Percentiles rank a stretch among this genome's conserved stretches.
These are phyloP conservation scores for Starmerella geochares DNA, from an alignment of 805 yeast genomes.

Conservation along the genomic window DNA sequence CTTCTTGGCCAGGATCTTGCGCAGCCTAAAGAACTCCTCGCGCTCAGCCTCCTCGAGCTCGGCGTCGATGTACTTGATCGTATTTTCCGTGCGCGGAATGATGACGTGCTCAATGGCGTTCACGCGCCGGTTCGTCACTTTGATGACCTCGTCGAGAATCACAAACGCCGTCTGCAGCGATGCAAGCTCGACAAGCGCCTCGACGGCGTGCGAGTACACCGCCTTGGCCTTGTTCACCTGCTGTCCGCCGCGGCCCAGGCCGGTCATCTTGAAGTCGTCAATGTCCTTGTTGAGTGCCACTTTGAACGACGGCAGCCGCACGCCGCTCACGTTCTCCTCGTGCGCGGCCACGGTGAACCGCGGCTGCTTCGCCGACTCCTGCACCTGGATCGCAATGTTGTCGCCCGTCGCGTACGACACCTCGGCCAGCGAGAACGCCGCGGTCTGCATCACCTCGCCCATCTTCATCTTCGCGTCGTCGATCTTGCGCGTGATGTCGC, in stretches of 20 bases:
- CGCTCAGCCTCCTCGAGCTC: slow-evolving; percentile 96
- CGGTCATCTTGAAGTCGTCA: slow-evolving; percentile 92
- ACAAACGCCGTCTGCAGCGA: slow-evolving; percentile 94
- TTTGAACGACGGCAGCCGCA: slow-evolving; percentile 84
- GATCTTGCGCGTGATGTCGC: slow-evolving; percentile 88
- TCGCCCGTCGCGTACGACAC: slow-evolving; percentile 97
- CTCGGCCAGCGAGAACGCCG: slow-evolving; percentile 94
- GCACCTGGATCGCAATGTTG: slow-evolving; percentile 89
- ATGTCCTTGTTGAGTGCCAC: slow-evolving; percentile 70
- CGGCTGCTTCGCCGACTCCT: slow-evolving; percentile 79
- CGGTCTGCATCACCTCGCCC: slow-evolving; percentile 98
- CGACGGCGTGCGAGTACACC: slow-evolving; percentile 93
- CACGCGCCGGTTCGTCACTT: slow-evolving; percentile 95
- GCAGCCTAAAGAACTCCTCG: slow-evolving; percentile 93
- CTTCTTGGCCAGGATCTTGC: slow-evolving; percentile 92
- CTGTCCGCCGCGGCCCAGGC: slow-evolving; percentile 97
- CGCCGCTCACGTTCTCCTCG: slow-evolving; percentile 96
- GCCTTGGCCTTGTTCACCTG: slow-evolving; percentile 90
- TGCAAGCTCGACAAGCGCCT: slow-evolving; percentile 89
- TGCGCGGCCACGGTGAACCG: slow-evolving; percentile 82
- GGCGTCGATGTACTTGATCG: slow-evolving; percentile 81
- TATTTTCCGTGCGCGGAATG: slow-evolving; percentile 94
- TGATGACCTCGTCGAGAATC: slow-evolving; percentile 92
- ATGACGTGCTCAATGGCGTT: slow-evolving; percentile 97
- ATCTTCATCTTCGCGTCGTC: slow-evolving; percentile 93